Base-by-base conservation (phyloP, 2,329 filamentous ascomycete species). In the Fusarium liriodendri region DNA sequence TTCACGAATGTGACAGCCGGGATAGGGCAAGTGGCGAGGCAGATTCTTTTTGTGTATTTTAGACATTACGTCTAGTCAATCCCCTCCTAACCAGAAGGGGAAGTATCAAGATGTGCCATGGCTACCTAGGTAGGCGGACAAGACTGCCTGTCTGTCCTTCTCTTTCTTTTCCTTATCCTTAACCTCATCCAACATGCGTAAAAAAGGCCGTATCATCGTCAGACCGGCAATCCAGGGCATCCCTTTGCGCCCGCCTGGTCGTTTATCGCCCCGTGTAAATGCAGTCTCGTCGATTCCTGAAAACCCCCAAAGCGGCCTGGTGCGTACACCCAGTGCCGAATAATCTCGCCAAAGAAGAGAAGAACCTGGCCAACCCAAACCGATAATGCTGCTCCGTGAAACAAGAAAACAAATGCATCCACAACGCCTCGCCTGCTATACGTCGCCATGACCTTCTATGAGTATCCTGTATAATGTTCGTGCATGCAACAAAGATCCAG, bases 321-420 rank as follows among this genome's bases (percentile, higher is more conserved):
- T 79, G 72, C 74, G 74, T 76, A 77, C 77, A 80, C 74, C 32
- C 72, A 76, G 70, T 66, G 71, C 72, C 76, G 67, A 76, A 77
- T 45, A 70, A 66, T 73, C 71, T 76, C 66, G 66, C 66, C 62
- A 68, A 70, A 65, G 60, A 72, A 73, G 27, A 68, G 22, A 64
- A 74, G 42, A 60, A 25, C 22, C 35, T 29, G 32, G 32, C 45
- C 37, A 60, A 65, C 65, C 29, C 67, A 71, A 71, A 47, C 33
- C 64, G 37, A 59, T 68, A 33, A 67, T 71, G 61, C 60, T 65
- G 54, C 64, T 50, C 35, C 57, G 45, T 40, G 18, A 62, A 29
- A 25, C 32, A 69, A 61, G 10, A 63, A 61, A 58, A 37, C 59
- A 62, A 64, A 59, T 62, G 27, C 37, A 37, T 45, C 69, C 65